A percentile compares a stretch with the other conserved stretches of the same genome.
phyloP scores from a whole-genome alignment of 2,329 filamentous ascomycete genomes.

The Penicillium sp. region DNA sequence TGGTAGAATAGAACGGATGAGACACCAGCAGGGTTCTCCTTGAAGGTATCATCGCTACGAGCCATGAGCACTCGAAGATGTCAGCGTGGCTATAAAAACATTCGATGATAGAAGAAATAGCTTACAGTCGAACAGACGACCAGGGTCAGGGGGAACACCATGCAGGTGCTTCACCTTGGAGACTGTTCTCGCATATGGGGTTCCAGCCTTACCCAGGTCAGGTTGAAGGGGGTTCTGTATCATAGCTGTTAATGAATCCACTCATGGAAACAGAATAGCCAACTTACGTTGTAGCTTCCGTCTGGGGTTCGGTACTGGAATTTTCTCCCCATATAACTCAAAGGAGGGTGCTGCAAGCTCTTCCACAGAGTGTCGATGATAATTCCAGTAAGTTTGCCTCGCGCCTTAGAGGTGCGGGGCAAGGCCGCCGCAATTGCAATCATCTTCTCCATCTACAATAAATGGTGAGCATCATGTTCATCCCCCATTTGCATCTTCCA shows the following conservation, averaged over 20 bases:
- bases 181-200: constrained; percentile 65
- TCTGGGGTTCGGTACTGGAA: constrained; percentile 68
- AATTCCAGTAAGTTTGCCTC: constrained; percentile 62
- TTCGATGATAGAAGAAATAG: no score
- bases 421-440: constrained; percentile 52
- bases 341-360: constrained; percentile 69
- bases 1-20: constrained; percentile 71
- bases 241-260: no score
- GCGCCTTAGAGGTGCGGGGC: constrained; percentile 60
- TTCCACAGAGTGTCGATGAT: constrained; percentile 72
- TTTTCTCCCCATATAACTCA: constrained; percentile 53
- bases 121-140: constrained; percentile 43
- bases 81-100: no score
- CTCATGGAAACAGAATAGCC: no score
- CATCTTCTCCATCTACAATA: background rate
- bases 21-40: constrained; percentile 65
- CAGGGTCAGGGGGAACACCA: constrained; percentile 67
- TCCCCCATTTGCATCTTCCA: background rate
- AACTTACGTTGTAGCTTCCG: constrained; percentile 61
- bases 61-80: no score
- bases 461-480: no score
- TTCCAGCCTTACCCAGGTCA: constrained; percentile 65
- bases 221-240: constrained; percentile 61
- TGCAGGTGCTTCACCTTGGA: constrained; percentile 59
- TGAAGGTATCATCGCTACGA: constrained; percentile 27